Evolutionary conservation across 371 early-diverging fungal species (phyloP).

Genomic region (Umbelopsis sp.): DNA sequence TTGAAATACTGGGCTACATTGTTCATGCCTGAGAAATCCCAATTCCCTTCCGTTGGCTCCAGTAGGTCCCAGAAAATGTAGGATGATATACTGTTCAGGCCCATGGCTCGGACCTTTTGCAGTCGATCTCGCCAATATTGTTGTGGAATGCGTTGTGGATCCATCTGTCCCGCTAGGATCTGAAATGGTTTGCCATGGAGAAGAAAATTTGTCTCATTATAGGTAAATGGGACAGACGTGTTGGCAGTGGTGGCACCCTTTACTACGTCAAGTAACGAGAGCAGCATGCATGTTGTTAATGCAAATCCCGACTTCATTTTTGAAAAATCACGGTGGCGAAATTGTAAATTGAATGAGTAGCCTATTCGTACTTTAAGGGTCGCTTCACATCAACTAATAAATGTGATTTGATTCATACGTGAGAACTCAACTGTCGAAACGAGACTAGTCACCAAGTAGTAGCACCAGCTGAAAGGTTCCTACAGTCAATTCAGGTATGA

Average conservation of each 20-base stretch:
- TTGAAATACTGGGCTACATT: slow-evolving; percentile 11
- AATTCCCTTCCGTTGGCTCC: not conserved
- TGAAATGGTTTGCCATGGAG: slow-evolving; percentile 18
- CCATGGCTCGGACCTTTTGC: slow-evolving; percentile 15
- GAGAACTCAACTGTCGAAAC: not conserved
- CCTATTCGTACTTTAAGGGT: too few relatives aligned
- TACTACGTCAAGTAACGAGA: not conserved
- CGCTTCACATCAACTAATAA: not conserved
- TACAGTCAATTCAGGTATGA: not conserved
- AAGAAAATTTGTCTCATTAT: slow-evolving; percentile 1
- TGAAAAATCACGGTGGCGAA: not conserved
- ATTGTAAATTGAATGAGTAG: too few relatives aligned
- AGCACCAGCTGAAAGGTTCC: not conserved
- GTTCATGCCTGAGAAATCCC: slow-evolving; percentile 11
- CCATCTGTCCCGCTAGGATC: slow-evolving; percentile 9
- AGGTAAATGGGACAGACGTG: not conserved
- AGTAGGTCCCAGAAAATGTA: slow-evolving; percentile 21
- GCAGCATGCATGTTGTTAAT: not conserved
- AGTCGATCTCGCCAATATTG: slow-evolving; percentile 16
- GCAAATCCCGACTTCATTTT: not conserved
- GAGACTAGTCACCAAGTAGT: not conserved
- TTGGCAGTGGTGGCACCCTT: not conserved
- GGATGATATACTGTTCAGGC: slow-evolving; percentile 17
- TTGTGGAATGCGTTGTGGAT: slow-evolving; percentile 18
- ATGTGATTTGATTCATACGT: not conserved